Percentiles rank a stretch among this genome's conserved stretches.
Evolutionary conservation across 192 early-diverging fungal species (phyloP).

Genomic region (Gamsiella multidivaricata): DNA sequence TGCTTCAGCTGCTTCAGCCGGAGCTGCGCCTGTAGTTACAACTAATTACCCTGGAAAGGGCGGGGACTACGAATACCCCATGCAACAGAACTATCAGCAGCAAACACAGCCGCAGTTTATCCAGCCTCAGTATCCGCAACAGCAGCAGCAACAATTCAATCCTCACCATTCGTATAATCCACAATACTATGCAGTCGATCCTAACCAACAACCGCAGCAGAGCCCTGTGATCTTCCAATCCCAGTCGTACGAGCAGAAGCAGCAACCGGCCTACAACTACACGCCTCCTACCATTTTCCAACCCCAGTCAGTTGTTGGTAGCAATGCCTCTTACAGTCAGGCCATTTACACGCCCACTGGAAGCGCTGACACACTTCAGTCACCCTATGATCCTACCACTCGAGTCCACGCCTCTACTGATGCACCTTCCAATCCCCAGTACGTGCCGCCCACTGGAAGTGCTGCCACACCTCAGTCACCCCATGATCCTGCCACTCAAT

Average conservation of each 20-base stretch:
- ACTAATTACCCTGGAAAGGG: neutral
- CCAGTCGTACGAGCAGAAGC: neutral
- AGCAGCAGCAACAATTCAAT: slow-evolving; percentile 15
- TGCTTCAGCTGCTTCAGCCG: neutral
- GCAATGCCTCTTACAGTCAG: slow-evolving; percentile 3
- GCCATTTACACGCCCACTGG: neutral
- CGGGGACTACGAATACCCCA: neutral
- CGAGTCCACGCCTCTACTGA: too few relatives aligned
- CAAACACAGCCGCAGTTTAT: neutral
- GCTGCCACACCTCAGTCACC: too few relatives aligned
- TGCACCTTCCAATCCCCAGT: too few relatives aligned
- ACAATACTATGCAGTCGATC: neutral
- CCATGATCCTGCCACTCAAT: too few relatives aligned
- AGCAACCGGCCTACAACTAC: slow-evolving; percentile 9
- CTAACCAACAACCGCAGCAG: neutral
- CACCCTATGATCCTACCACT: too few relatives aligned
- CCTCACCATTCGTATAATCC: slow-evolving; percentile 8
- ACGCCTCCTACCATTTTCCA: slow-evolving; percentile 29
- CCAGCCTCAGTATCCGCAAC: slow-evolving; percentile 3
- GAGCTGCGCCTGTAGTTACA: neutral
- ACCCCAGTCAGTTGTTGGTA: neutral
- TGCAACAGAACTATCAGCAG: slow-evolving; percentile 32
- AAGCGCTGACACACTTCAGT: too few relatives aligned
- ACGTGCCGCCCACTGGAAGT: too few relatives aligned
- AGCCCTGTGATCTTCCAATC: slow-evolving; percentile 5